A percentile compares a stretch with the other conserved stretches of the same genome.
phyloP scores from a whole-genome alignment of 225 moss, liverwort and hornwort genomes.

The Straminergon stramineum region DNA sequence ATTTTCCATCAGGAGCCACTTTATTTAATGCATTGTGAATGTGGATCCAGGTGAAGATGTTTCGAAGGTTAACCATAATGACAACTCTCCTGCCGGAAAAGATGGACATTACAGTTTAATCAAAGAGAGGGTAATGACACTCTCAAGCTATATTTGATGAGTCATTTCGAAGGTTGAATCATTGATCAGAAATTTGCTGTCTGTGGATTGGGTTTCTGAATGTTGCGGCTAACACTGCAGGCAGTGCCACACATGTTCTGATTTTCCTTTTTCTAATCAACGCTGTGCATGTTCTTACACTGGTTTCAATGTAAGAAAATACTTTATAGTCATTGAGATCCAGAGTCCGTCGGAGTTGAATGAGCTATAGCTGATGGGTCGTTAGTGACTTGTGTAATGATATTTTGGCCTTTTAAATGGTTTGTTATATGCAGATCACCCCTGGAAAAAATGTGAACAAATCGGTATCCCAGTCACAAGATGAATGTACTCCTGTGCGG shows the following conservation, averaged over 20 bases:
- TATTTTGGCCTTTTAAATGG: not conserved
- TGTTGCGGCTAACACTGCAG: not conserved
- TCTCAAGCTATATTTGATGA: not conserved
- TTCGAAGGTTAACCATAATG: not conserved
- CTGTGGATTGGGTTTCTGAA: not conserved
- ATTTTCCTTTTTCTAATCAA: not conserved
- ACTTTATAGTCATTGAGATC: not conserved
- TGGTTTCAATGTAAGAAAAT: not conserved
- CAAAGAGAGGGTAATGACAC: slow-evolving; percentile 16
- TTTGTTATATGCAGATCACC: slow-evolving; percentile 11
- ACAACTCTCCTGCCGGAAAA: slow-evolving; percentile 8
- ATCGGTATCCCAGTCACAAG: not conserved
- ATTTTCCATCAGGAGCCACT: not conserved
- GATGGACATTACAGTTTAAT: not conserved
- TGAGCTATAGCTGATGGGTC: not conserved
- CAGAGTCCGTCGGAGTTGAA: not conserved
- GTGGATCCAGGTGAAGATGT: slow-evolving; percentile 13
- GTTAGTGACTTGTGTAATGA: not conserved
- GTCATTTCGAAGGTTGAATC: not conserved
- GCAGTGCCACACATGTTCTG: not conserved
- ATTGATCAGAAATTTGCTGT: not conserved
- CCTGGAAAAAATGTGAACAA: slow-evolving; percentile 2
- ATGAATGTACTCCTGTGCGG: slow-evolving; percentile 21
- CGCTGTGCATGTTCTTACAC: not conserved
- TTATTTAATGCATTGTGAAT: not conserved